Conservation (phyloP, 352 stramenopile genomes). For the Labyrinthula sp. region DNA sequence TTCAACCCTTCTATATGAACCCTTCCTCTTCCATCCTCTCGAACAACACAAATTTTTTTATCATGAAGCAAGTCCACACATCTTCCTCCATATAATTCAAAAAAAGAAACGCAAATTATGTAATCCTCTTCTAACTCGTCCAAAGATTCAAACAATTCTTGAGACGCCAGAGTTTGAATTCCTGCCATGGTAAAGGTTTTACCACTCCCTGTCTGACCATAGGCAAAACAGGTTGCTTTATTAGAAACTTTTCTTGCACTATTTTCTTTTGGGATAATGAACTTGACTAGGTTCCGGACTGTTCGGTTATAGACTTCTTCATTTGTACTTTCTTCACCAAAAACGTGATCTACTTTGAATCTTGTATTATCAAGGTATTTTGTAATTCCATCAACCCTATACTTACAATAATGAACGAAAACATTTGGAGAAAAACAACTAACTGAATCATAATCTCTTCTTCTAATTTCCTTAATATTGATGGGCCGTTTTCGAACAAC, state of each 20-base stretch:
- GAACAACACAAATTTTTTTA: constrained; percentile 62
- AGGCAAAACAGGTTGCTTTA: constrained; percentile 85
- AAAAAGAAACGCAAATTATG: constrained; percentile 79
- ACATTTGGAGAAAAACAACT: constrained; percentile 75
- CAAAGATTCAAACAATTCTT: constrained; percentile 43
- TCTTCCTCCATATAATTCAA: constrained; percentile 88
- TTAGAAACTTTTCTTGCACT: too few relatives aligned
- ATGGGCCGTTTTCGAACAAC: constrained; percentile 83
- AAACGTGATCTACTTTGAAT: constrained; percentile 79
- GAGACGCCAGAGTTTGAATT: constrained; percentile 46
- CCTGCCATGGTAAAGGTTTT: constrained; percentile 76
- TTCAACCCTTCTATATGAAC: constrained; percentile 81
- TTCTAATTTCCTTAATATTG: constrained; percentile 50
- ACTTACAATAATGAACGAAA: constrained; percentile 83
- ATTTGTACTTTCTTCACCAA: constrained; percentile 69
- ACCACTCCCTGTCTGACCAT: constrained; percentile 77
- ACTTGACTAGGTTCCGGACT: constrained; percentile 71
- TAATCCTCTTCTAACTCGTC: constrained; percentile 52
- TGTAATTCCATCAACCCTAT: constrained; percentile 90
- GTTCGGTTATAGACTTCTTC: constrained; percentile 74
- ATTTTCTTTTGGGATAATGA: constrained; percentile 73
- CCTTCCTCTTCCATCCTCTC: constrained; percentile 71
- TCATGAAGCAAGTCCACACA: constrained; percentile 79
- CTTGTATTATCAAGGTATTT: constrained; percentile 91
- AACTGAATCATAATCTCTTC: constrained; percentile 75